Conservation (phyloP, 257 asterid species). For the Solanum paucissectum region DNA sequence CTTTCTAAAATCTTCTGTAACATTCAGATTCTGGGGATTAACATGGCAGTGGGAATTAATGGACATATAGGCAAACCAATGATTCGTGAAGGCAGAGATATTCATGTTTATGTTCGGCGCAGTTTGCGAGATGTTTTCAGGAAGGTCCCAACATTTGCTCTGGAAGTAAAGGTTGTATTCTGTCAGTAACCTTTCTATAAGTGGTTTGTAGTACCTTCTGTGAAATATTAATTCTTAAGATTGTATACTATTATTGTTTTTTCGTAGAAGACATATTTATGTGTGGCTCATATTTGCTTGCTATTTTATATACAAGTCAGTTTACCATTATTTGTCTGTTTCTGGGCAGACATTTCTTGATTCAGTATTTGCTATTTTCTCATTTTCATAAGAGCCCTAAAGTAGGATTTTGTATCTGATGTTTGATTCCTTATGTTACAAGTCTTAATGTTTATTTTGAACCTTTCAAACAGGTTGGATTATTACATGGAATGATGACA, state of each 20-base stretch:
- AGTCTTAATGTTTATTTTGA: neutral
- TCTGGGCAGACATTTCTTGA: neutral
- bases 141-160: conserved; percentile 77
- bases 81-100: conserved; percentile 91
- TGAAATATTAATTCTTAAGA: neutral
- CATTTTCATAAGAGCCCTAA: neutral
- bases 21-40: conserved; percentile 78
- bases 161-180: conserved; percentile 74
- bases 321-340: neutral
- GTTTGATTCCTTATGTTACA: neutral
- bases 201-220: conserved; percentile 3
- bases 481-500: conserved; percentile 80
- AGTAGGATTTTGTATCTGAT: neutral
- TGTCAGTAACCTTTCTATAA: neutral
- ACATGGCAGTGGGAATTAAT: conserved; percentile 84
- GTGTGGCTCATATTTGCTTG: neutral
- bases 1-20: conserved; percentile 11
- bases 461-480: conserved; percentile 62
- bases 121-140: conserved; percentile 92
- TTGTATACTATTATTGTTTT: neutral
- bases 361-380: neutral
- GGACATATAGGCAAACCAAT: conserved; percentile 76
- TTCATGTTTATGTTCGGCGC: conserved; percentile 79
- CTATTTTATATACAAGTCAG: neutral
- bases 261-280: neutral